Evolutionary conservation across 805 yeast species (phyloP).

Genomic region (Starmerella lactis-condensi): DNA sequence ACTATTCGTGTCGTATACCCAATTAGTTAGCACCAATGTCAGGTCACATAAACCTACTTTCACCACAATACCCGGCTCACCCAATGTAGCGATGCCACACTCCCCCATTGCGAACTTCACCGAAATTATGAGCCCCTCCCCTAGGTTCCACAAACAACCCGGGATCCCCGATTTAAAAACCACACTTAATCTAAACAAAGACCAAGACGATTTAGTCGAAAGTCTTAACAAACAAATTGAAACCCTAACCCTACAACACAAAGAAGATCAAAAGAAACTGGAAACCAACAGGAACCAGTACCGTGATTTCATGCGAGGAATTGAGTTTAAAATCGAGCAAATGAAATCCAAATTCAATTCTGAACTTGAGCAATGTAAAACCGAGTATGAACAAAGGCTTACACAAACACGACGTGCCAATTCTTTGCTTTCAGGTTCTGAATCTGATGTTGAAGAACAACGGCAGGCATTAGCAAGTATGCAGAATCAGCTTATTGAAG

Average conservation of each 20-base stretch:
- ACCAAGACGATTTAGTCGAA: background rate
- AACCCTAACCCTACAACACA: constrained; percentile 17
- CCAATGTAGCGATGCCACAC: background rate
- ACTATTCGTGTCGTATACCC: constrained; percentile 36
- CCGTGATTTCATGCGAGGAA: constrained; percentile 15
- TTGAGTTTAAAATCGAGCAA: constrained; percentile 17
- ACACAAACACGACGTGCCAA: constrained; percentile 14
- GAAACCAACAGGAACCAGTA: constrained; percentile 21
- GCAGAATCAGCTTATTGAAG: constrained; percentile 22
- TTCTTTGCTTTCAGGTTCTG: constrained; percentile 7
- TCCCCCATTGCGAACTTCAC: background rate
- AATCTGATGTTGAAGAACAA: constrained; percentile 19
- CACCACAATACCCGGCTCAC: background rate
- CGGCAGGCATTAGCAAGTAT: constrained; percentile 22
- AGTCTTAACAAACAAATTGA: constrained; percentile 17
- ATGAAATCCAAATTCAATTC: constrained; percentile 14
- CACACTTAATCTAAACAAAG: no score
- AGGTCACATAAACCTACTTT: constrained; percentile 5
- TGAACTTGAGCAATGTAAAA: constrained; percentile 12
- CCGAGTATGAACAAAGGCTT: constrained; percentile 15
- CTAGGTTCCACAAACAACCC: constrained; percentile 17
- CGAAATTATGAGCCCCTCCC: constrained; percentile 7
- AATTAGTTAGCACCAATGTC: constrained; percentile 17
- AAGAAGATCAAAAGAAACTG: constrained; percentile 18
- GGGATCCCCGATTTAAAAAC: no score